phyloP scores from a whole-genome alignment of 2,329 filamentous ascomycete species.

The Thermothelomyces thermophilus region DNA sequence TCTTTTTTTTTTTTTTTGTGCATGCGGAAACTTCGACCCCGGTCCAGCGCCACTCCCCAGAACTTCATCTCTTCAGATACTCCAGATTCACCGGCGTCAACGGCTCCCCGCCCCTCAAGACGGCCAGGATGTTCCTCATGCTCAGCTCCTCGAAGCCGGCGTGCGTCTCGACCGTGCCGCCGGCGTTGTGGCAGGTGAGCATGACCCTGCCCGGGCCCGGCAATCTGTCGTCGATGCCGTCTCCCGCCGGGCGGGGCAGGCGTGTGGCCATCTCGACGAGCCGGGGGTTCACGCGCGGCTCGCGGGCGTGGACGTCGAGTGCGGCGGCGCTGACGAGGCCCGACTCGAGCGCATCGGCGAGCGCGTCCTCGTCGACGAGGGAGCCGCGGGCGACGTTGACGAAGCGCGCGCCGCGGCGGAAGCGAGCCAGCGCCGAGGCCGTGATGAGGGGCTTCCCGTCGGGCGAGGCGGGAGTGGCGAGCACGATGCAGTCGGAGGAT shows the following conservation, averaged over 20 bases:
- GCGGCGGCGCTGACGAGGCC: slow-evolving; percentile 47
- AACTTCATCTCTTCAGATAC: slow-evolving; percentile 33
- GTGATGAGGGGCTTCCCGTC: slow-evolving; percentile 46
- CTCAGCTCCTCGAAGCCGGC: slow-evolving; percentile 59
- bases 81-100: slow-evolving; percentile 59
- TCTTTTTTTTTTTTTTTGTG: no score
- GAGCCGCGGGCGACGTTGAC: slow-evolving; percentile 61
- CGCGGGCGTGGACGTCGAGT: slow-evolving; percentile 57
- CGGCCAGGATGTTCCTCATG: slow-evolving; percentile 60
- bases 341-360: slow-evolving; percentile 51
- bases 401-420: slow-evolving; percentile 51
- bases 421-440: slow-evolving; percentile 38
- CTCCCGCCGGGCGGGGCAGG: neutral
- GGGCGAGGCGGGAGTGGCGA: slow-evolving; percentile 50
- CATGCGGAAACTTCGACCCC: no score
- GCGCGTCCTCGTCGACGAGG: slow-evolving; percentile 58
- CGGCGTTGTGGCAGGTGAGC: slow-evolving; percentile 62
- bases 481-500: slow-evolving; percentile 52
- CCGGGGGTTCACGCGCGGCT: slow-evolving; percentile 47
- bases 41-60: neutral
- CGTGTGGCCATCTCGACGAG: slow-evolving; percentile 35
- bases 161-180: slow-evolving; percentile 59
- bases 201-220: slow-evolving; percentile 39
- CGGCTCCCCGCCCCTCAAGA: slow-evolving; percentile 43
- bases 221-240: neutral